Base-by-base conservation (phyloP, 2,329 filamentous ascomycete species). In the Lachnellula subtilissima region DNA sequence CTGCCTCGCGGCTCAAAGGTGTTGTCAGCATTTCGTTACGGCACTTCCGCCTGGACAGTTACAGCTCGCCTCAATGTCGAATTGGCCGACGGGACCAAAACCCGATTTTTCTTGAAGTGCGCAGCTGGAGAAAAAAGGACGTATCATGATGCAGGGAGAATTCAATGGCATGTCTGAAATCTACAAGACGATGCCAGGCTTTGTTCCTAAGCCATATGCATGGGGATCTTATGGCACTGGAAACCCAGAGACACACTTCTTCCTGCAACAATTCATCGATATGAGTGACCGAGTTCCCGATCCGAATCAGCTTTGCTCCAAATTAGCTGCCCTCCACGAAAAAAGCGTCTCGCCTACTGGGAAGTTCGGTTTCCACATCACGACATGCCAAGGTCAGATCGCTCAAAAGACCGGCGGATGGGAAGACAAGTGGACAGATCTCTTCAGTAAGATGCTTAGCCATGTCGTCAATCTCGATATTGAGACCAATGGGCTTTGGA, bases 81-180 rank as follows among this genome's bases (percentile, higher is more conserved):
- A 6, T 56, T 67, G 7, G 22, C 19, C 15, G 60, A 71, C 51
- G 66, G 66, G 1, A 61, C 59, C 5, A 22, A 11, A 12, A 45
- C 51, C 15, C 19, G 40, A 37, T n/a, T 47, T 63, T 42, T 70
- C 64, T 9, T 72, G 67, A 54, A 72, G 69, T 57, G 61, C 70
- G 55, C 69, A 68, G 55, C 59, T 58, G 22, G 65, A 35, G 15
- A 47, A 19, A 12, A 12, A 3, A n/a, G 57, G 48, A 9, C 23
- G 42, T 7, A 17, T 42, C 4, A 48, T 52, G 43, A 19, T 56
- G 12, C 40, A 57, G 12, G 72, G 73, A 19, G 76, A 78, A 61
- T 78, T 69, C 54, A 67, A 70, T 39, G 74, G 72, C 5, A 74
- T 73, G 65, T 68, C 48, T 12, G 66, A 69, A 4, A 46, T 64